Conservation (phyloP, 345 rosid species). For the Iberis pinnata region DNA sequence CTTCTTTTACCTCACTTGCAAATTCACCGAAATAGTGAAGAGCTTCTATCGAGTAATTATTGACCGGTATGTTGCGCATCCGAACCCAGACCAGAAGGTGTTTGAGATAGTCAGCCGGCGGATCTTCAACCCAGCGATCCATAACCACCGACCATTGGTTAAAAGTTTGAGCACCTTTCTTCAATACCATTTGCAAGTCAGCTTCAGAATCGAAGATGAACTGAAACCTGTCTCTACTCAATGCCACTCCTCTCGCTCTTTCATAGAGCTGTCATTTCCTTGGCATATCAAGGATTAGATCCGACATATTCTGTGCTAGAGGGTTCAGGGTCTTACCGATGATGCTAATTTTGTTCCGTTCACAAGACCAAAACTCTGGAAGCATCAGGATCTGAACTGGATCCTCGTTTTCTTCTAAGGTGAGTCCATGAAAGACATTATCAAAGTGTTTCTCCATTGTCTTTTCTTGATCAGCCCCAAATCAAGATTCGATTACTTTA, state of each 20-base stretch:
- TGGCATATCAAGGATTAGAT: background rate
- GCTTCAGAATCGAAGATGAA: background rate
- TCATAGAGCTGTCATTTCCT: background rate
- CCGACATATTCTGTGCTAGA: too few species aligned
- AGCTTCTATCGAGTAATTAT: background rate
- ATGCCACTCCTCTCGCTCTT: background rate
- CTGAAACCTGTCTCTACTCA: background rate
- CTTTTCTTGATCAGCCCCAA: too few species aligned
- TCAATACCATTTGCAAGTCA: background rate
- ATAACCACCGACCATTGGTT: background rate
- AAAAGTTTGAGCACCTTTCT: background rate
- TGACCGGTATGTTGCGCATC: background rate
- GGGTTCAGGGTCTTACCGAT: too few species aligned
- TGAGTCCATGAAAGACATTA: too few species aligned
- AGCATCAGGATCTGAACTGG: too few species aligned
- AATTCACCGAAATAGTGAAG: background rate
- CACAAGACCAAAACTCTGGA: too few species aligned
- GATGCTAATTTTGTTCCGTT: too few species aligned
- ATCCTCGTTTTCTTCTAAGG: too few species aligned
- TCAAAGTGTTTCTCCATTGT: too few species aligned
- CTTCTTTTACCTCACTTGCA: background rate
- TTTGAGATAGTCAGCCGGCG: background rate
- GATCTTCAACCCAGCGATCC: background rate
- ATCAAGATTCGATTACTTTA: too few species aligned
- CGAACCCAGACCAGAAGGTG: background rate